Evolutionary conservation across 164 flowering plant species (phyloP), one percentile per base, ranked within the genome.

Genomic region (Hamamelis virginiana): DNA sequence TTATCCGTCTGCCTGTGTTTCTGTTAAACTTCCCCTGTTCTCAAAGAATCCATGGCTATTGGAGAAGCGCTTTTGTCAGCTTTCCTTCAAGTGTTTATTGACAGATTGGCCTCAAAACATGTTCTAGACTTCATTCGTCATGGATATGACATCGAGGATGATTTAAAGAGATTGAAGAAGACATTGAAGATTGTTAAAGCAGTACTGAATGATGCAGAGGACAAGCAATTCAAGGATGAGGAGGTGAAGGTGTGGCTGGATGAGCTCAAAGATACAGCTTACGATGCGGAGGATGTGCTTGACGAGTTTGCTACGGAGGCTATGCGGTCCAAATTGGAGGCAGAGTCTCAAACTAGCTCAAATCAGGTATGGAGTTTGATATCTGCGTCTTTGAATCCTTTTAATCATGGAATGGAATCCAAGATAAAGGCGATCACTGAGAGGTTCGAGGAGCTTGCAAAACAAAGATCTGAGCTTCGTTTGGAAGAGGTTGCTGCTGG

Each of bases 231-330:
- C 45, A 33, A 44, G 10, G 56, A 58, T 13, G 22, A 33, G 0
- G 0, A 22, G 0, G 68, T 77, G 33, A 59, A 51, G 16, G 28
- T n/a, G 8, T 77, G 80, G 74, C 56, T 77, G 9, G 44, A 44
- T 4, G 66, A 73, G 52, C 71, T 77, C n/a, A 66, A 58, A 50
- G 47, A 66, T 21, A 52, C n/a, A n/a, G n/a, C n/a, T n/a, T n/a
- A n/a, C n/a, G n/a, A n/a, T n/a, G n/a, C 71, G 1, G 78, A 75
- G 55, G 81, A 75, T 25, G 9, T 75, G 10, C 9, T 75, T 41
- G 76, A 72, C 33, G 64, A 65, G 59, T 47, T 75, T 25, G 28
- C 65, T 12, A 72, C 76, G 2, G 72, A 62, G 25, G 68, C 68
- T 48, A 16, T 59, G 64, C 72, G 27, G 11, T 8, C 23, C 43